These are phyloP conservation scores for Clonostachys rosea DNA, from an alignment of 2,329 filamentous ascomycete genomes.

Conservation along the genomic window DNA sequence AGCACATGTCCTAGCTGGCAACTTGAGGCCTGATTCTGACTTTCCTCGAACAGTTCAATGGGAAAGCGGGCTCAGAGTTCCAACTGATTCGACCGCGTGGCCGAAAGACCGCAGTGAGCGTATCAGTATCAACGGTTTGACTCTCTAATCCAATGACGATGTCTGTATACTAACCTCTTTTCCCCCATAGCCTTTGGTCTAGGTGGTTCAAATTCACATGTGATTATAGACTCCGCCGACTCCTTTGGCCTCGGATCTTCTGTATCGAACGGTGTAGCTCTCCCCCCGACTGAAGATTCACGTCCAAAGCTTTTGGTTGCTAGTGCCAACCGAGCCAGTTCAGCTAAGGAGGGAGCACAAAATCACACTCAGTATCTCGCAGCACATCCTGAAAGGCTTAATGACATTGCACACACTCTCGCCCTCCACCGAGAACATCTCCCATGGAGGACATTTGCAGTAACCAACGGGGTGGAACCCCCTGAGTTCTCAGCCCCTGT, in stretches of 20 bases:
- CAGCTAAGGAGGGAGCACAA: no score
- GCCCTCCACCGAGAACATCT: neutral
- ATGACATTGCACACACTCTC: neutral
- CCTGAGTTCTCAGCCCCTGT: neutral
- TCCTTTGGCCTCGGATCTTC: conserved; percentile 5
- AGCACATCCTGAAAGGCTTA: neutral
- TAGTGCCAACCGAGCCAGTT: no score
- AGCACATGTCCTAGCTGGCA: no score
- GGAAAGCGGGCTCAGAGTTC: conserved; percentile 11
- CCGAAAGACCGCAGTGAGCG: conserved; percentile 14
- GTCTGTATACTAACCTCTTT: no score
- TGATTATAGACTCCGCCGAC: conserved; percentile 11
- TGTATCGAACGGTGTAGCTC: neutral
- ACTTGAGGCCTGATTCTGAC: no score
- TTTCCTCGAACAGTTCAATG: no score
- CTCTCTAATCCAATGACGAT: conserved; percentile 21
- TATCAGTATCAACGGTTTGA: conserved; percentile 25
- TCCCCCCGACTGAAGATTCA: no score
- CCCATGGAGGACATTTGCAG: neutral
- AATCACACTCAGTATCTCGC: neutral
- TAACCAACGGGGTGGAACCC: neutral
- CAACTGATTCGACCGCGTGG: conserved; percentile 12
- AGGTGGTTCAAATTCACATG: conserved; percentile 26
- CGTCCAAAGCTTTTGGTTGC: no score
- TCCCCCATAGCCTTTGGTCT: conserved; percentile 9